phyloP scores from a whole-genome alignment of 495 filamentous ascomycete genomes.

The Apiosordaria backusii region DNA sequence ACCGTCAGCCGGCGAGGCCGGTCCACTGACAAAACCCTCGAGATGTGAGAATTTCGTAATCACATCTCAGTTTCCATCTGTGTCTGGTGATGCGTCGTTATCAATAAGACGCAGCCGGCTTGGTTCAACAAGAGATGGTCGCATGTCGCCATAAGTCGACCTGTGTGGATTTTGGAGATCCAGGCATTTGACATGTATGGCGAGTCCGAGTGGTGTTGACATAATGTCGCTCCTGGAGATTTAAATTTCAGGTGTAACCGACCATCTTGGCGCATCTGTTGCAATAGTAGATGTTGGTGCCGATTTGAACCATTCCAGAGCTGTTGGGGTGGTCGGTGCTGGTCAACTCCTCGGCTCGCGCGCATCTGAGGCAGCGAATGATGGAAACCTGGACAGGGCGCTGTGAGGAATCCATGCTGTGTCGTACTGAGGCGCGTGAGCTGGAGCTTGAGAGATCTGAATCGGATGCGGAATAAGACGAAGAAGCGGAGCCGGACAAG shows the following conservation, averaged over 20 bases:
- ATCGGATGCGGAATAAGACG: conserved; percentile 40
- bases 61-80: neutral
- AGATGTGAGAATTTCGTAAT: neutral
- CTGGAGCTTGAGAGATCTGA: conserved; percentile 36
- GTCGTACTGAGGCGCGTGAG: conserved; percentile 24
- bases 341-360: conserved; percentile 51
- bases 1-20: neutral
- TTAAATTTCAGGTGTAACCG: conserved; percentile 59
- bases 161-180: neutral
- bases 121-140: too few relatives aligned
- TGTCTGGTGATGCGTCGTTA: neutral
- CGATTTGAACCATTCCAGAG: conserved; percentile 62
- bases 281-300: conserved; percentile 78
- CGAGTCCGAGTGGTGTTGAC: neutral
- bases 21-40: neutral
- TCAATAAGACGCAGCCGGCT: too few relatives aligned
- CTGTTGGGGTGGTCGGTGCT: conserved; percentile 52
- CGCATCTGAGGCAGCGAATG: conserved; percentile 54
- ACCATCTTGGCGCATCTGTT: conserved; percentile 68
- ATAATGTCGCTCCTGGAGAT: neutral
- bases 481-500: conserved; percentile 33
- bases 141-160: too few relatives aligned
- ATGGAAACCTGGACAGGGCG: conserved; percentile 47
- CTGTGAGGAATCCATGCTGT: conserved; percentile 44
- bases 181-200: neutral